A percentile compares a stretch with the other conserved stretches of the same genome.
These are phyloP conservation scores for Hymenoscyphus fructigenus DNA, from an alignment of 2,329 filamentous ascomycete species.

Conservation along the genomic window DNA sequence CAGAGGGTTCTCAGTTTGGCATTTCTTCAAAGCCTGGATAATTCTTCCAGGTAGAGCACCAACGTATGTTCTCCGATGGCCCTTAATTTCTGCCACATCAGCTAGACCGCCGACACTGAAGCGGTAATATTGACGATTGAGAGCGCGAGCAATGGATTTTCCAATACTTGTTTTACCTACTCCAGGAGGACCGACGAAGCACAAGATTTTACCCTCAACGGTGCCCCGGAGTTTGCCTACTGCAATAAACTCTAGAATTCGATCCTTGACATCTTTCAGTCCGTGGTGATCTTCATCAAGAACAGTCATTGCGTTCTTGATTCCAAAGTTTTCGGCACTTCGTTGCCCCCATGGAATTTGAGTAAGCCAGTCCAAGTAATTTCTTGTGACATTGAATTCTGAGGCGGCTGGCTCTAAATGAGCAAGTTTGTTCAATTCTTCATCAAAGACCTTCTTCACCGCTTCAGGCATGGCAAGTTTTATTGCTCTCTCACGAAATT, in stretches of 20 bases:
- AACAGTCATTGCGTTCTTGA: slow-evolving; percentile 84
- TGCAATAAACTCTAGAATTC: slow-evolving; percentile 96
- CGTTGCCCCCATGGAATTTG: slow-evolving; percentile 97
- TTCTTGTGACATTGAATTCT: slow-evolving; percentile 97
- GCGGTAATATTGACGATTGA: slow-evolving; percentile 96
- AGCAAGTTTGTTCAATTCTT: slow-evolving; percentile 95
- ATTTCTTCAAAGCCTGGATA: slow-evolving; percentile 98
- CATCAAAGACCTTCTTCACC: slow-evolving; percentile 96
- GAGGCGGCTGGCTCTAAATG: slow-evolving; percentile 94
- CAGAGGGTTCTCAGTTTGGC: slow-evolving; percentile 95
- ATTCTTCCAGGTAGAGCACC: slow-evolving; percentile 93
- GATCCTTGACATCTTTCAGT: slow-evolving; percentile 96
- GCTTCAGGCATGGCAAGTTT: slow-evolving; percentile 96
- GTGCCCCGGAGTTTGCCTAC: slow-evolving; percentile 96
- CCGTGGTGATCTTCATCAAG: slow-evolving; percentile 97
- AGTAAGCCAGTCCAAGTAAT: slow-evolving; percentile 98
- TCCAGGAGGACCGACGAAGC: slow-evolving; percentile 94
- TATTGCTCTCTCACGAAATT: slow-evolving; percentile 91
- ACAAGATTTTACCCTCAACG: slow-evolving; percentile 97
- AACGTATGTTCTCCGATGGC: slow-evolving; percentile 93
- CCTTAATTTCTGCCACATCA: slow-evolving; percentile 98
- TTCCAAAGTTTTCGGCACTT: slow-evolving; percentile 95
- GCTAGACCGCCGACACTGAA: slow-evolving; percentile 97
- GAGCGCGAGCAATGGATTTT: slow-evolving; percentile 91
- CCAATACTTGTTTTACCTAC: slow-evolving; percentile 99